Conservation (phyloP, 225 moss, liverwort and hornwort species). For the Neckera pumila region DNA sequence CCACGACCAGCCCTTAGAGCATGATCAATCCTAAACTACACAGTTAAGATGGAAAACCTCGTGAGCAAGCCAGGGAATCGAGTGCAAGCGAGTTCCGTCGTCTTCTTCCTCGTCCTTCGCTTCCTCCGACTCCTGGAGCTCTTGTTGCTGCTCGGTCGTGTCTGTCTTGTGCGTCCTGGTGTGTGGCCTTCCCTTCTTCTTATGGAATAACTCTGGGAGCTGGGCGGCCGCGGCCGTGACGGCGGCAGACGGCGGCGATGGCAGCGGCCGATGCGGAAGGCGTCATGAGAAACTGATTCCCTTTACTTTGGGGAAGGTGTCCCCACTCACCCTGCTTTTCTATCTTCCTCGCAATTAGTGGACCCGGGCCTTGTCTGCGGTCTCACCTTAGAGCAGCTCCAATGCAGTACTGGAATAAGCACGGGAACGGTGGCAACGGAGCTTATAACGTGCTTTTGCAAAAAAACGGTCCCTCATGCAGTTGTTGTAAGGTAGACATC, state of each 20-base stretch:
- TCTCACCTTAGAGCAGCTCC: neutral
- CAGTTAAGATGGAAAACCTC: neutral
- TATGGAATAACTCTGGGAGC: neutral
- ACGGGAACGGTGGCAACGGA: too few relatives aligned
- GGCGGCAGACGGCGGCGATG: neutral
- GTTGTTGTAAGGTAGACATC: too few relatives aligned
- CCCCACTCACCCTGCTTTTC: neutral
- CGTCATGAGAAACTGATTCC: neutral
- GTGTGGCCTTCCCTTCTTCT: neutral
- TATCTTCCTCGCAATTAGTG: neutral
- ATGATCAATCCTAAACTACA: neutral
- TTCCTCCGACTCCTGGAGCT: neutral
- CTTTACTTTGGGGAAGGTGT: neutral
- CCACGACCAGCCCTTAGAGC: neutral
- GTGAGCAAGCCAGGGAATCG: neutral
- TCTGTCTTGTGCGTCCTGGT: neutral
- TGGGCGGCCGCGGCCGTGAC: neutral
- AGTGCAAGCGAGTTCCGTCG: neutral
- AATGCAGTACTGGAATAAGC: too few relatives aligned
- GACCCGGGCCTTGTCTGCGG: neutral
- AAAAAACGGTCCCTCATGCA: too few relatives aligned
- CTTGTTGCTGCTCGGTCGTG: neutral
- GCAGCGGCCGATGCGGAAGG: neutral
- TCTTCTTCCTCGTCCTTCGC: neutral
- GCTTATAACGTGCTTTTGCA: too few relatives aligned